A percentile compares a stretch with the other conserved stretches of the same genome.
phyloP scores from a whole-genome alignment of 192 early-diverging fungal species.

The Dissophora globulifera region DNA sequence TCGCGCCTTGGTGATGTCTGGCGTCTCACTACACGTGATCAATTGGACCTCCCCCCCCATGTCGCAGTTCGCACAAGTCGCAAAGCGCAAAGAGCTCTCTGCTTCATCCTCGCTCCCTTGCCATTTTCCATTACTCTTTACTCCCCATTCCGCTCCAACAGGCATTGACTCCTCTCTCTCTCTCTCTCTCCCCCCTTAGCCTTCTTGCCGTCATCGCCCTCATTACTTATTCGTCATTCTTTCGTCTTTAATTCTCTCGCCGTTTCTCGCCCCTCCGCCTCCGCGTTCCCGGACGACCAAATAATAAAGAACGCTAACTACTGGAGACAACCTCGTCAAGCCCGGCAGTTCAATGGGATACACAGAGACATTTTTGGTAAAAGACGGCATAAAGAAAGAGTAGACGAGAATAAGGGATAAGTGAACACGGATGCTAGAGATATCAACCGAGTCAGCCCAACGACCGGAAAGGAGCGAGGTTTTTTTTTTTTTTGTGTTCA shows the following conservation, averaged over 20 bases:
- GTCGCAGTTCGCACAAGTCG: no score
- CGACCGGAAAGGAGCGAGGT: no score
- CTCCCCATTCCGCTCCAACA: background rate
- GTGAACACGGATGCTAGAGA: no score
- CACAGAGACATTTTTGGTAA: slow-evolving; percentile 29
- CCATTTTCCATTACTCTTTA: background rate
- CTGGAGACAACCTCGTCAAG: no score
- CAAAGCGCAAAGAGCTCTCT: no score
- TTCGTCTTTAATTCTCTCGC: background rate
- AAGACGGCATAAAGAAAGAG: background rate
- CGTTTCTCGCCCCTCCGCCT: background rate
- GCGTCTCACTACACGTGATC: no score
- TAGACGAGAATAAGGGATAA: background rate
- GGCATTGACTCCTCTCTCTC: no score
- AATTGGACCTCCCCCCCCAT: no score
- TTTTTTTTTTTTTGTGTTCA: no score
- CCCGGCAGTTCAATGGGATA: slow-evolving; percentile 11
- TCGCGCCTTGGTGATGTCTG: no score
- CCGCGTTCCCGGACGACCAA: background rate
- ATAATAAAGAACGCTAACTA: no score
- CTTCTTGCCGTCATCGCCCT: background rate
- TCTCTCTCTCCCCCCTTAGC: background rate
- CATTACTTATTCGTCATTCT: background rate
- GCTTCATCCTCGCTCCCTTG: background rate
- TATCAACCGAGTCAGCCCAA: no score